Evolutionary conservation across 1,284 basidiomycete genomes (phyloP).

Genomic region (Naganishia sp.): DNA sequence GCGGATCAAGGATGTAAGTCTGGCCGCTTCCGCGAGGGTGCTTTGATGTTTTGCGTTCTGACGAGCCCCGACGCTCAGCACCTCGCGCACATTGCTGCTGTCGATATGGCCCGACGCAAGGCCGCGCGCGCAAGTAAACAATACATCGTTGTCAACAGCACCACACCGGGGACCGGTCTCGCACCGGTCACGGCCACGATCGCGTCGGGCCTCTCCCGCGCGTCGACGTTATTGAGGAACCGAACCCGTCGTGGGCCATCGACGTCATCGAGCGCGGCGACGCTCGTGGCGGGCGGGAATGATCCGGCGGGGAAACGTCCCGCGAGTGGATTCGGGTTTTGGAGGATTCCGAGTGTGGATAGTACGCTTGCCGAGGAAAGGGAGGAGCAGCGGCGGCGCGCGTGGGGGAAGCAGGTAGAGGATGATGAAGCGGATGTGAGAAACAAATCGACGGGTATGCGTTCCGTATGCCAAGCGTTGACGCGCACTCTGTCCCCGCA

Average conservation of each 20-base stretch:
- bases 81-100: conserved; percentile 49
- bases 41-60: conserved; percentile 6
- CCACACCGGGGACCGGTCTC: neutral
- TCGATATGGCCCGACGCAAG: conserved; percentile 47
- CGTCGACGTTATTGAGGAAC: conserved; percentile 12
- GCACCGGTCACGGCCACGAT: conserved; percentile 9
- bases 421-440: conserved; percentile 24
- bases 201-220: conserved; percentile 20
- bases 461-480: neutral
- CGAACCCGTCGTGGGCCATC: conserved; percentile 7
- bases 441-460: neutral
- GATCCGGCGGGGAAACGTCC: conserved; percentile 1
- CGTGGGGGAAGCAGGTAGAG: neutral
- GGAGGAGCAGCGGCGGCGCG: conserved; percentile 13
- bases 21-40: neutral
- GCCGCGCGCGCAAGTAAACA: conserved; percentile 37
- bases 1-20: conserved; percentile 49
- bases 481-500: neutral
- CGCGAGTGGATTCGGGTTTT: conserved; percentile 28
- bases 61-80: conserved; percentile 38
- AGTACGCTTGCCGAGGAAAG: conserved; percentile 17
- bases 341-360: conserved; percentile 25
- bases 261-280: neutral
- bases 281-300: neutral
- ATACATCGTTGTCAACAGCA: conserved; percentile 1